Base-by-base conservation (phyloP, 1,284 basidiomycete genomes). In the Mycena citricolor region DNA sequence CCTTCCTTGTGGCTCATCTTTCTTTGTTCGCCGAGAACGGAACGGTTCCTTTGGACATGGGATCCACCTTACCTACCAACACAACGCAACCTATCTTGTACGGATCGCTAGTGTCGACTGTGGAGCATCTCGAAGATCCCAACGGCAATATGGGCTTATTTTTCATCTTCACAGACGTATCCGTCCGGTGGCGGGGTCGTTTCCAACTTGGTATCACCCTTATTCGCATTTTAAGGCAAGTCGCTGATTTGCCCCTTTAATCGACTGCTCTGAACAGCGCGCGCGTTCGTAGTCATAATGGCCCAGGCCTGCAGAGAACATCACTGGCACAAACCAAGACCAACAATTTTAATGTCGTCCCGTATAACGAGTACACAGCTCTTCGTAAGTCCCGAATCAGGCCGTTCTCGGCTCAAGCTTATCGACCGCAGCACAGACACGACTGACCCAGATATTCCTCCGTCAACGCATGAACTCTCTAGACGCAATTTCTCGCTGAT, bases 111-210 rank as follows among this genome's bases (percentile, higher is more conserved):
- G 89, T 94, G 21, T 83, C 91, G 11, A 84, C 85, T 1, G 79
- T 89, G 2, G 81, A 90, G 32, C 77, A 84, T 41, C 70, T 92
- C 58, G 77, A 84, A 51, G 86, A 93, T 60, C 72, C 83, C 30
- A 80, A 87, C 61, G 89, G 89, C 31, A 79, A 83, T 26, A 71
- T 76, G 53, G 88, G 89, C 7, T 70, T 89, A 25, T 94, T 88
- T 64, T 94, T 95, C 59, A 69, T 93, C 39, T 95, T 94, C 59
- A 85, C 92, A 7, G 93, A 95, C 62, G 86, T 91, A 54, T 90
- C 88, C 59, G 79, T 95, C 43, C 77, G 88, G 11, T 78, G 76
- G 68, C 71, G 77, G 22, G 92, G 92, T 12, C 76, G 73, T 12
- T 95, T 86, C 66, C 77, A 82, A 54, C 71, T 95, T 33, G 78